Evolutionary conservation across 2,329 filamentous ascomycete species (phyloP).

Genomic region (Sclerotinia spermophila): DNA sequence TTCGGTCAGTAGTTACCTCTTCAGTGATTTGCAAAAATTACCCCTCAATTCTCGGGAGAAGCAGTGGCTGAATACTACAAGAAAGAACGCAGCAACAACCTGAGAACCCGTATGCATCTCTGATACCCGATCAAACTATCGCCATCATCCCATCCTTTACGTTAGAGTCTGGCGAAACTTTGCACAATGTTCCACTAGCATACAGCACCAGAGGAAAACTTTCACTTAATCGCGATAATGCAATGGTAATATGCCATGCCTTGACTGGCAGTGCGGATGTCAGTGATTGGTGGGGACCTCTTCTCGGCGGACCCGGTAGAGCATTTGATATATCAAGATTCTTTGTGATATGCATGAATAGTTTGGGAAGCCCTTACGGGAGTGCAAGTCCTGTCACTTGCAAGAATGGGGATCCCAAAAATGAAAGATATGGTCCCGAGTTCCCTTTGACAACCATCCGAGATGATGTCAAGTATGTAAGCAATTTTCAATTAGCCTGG

Average conservation of each 20-base stretch:
- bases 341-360: conserved; percentile 84
- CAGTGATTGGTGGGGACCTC: conserved; percentile 82
- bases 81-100: conserved; percentile 55
- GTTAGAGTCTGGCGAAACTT: conserved; percentile 83
- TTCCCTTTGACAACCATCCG: conserved; percentile 93
- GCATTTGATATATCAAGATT: conserved; percentile 80
- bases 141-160: conserved; percentile 85
- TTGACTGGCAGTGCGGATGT: conserved; percentile 83
- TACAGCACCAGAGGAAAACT: conserved; percentile 64
- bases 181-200: conserved; percentile 71
- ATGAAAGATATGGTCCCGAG: conserved; percentile 85
- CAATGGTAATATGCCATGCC: conserved; percentile 77
- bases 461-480: conserved; percentile 84
- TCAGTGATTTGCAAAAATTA: conserved; percentile 5
- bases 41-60: conserved; percentile 37
- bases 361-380: conserved; percentile 79
- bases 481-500: conserved; percentile 20
- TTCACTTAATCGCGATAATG: conserved; percentile 58
- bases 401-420: conserved; percentile 71
- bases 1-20: conserved; percentile 32
- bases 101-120: conserved; percentile 83
- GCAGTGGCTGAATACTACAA: conserved; percentile 52
- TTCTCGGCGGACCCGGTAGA: conserved; percentile 72
- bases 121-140: conserved; percentile 86
- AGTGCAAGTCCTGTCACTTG: conserved; percentile 85